These are phyloP conservation scores for Tephrocybe sp. DNA, from an alignment of 768 basidiomycete genomes.

Conservation along the genomic window DNA sequence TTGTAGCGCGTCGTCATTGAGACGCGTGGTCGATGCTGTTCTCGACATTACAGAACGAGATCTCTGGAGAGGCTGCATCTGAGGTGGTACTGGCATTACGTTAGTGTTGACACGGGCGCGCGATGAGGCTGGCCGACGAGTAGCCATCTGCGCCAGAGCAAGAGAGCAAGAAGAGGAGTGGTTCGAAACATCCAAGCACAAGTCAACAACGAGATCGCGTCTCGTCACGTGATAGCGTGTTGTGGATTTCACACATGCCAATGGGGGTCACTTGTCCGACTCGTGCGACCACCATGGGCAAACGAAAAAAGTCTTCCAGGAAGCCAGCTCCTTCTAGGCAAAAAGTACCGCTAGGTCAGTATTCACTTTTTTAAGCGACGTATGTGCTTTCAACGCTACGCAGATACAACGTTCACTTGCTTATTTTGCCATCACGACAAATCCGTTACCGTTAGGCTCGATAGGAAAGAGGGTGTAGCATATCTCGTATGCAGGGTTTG, in stretches of 20 bases:
- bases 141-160: conserved; percentile 47
- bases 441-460: conserved; percentile 81
- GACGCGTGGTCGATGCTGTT: conserved; percentile 34
- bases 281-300: conserved; percentile 60
- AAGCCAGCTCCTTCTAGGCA: conserved; percentile 70
- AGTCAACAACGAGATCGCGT: conserved; percentile 24
- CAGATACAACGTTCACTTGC: conserved; percentile 85
- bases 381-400: neutral
- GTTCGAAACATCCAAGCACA: conserved; percentile 6
- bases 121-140: conserved; percentile 56
- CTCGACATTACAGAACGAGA: conserved; percentile 52
- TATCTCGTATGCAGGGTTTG: conserved; percentile 82
- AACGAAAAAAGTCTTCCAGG: conserved; percentile 87
- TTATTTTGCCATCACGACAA: conserved; percentile 90
- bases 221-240: conserved; percentile 22
- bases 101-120: conserved; percentile 41
- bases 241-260: conserved; percentile 5
- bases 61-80: conserved; percentile 32
- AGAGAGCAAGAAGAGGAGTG: neutral
- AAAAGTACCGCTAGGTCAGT: conserved; percentile 73
- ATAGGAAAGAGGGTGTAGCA: conserved; percentile 83
- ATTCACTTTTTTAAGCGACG: neutral
- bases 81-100: conserved; percentile 25
- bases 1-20: conserved; percentile 19
- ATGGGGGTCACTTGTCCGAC: neutral